Percentiles rank a stretch among this genome's conserved stretches.
phyloP scores from a whole-genome alignment of 1,284 basidiomycete species.

The Amylostereum areolatum region DNA sequence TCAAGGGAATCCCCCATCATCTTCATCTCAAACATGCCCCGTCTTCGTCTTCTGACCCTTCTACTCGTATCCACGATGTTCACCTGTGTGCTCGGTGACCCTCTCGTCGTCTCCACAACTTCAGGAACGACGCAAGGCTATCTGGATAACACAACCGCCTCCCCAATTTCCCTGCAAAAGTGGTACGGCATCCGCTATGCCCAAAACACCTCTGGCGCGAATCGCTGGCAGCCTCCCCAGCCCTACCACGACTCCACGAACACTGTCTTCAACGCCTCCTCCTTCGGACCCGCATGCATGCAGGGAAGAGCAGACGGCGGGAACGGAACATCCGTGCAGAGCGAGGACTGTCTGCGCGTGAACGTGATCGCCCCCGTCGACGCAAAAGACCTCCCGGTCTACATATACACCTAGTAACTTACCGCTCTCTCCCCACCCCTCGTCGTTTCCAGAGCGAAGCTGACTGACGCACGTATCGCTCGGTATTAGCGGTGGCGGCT shows the following conservation, averaged over 20 bases:
- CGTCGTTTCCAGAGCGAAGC: background rate
- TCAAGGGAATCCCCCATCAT: no score
- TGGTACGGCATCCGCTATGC: conserved; percentile 36
- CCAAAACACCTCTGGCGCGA: conserved; percentile 31
- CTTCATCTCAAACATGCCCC: no score
- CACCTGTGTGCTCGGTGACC: background rate
- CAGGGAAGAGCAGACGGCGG: conserved; percentile 33
- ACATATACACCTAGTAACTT: conserved; percentile 25
- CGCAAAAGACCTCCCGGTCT: conserved; percentile 31
- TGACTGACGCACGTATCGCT: background rate
- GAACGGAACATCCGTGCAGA: conserved; percentile 34
- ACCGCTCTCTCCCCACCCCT: background rate
- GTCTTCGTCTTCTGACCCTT: no score
- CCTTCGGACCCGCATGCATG: conserved; percentile 35
- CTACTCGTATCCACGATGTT: no score
- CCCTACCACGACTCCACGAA: conserved; percentile 13
- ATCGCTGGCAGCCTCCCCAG: conserved; percentile 35
- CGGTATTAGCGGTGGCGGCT: conserved; percentile 20
- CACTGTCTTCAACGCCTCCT: conserved; percentile 27
- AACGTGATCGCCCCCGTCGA: conserved; percentile 34
- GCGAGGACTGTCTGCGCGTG: conserved; percentile 36
- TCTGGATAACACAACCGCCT: conserved; percentile 26
- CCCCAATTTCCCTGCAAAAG: conserved; percentile 25
- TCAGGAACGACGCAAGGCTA: conserved; percentile 31
- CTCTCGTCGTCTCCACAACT: conserved; percentile 17